Evolutionary conservation across 2,329 filamentous ascomycete species (phyloP).

Genomic region (Furcasterigmium furcatum): DNA sequence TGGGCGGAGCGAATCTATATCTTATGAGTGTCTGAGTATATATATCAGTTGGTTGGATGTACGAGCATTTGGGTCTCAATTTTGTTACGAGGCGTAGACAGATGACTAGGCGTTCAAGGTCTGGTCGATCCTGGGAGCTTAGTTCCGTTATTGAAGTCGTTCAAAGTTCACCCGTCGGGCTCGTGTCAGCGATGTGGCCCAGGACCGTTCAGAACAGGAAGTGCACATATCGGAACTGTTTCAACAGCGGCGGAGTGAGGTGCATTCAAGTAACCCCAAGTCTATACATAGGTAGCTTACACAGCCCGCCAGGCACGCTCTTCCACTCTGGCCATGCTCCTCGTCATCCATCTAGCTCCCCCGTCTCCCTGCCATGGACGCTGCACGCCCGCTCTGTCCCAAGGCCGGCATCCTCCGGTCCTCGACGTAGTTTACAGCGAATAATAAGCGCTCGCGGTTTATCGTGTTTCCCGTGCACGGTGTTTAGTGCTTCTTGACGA

Average conservation of each 20-base stretch:
- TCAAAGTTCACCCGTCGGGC: too few species aligned
- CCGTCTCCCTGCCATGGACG: constrained; percentile 2
- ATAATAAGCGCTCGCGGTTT: background rate
- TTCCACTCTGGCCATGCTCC: constrained; percentile 4
- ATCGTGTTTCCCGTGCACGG: constrained; percentile 11
- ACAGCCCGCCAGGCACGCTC: constrained; percentile 4
- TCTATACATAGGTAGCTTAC: constrained; percentile 15
- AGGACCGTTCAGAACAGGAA: constrained; percentile 1
- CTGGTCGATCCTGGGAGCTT: too few species aligned
- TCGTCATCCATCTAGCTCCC: constrained; percentile 4
- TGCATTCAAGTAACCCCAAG: constrained; percentile 9
- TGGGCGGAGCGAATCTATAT: too few species aligned
- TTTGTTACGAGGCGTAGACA: too few species aligned
- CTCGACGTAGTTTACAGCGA: background rate
- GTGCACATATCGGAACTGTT: background rate
- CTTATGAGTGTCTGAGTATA: too few species aligned
- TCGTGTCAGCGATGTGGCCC: too few species aligned
- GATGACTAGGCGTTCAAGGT: too few species aligned
- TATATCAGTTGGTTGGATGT: too few species aligned
- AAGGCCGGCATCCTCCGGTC: background rate
- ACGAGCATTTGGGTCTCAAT: too few species aligned
- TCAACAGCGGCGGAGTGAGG: constrained; percentile 5
- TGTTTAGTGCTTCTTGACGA: constrained; percentile 38
- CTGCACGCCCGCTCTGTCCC: background rate
- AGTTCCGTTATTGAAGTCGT: too few species aligned